phyloP scores from a whole-genome alignment of 2,329 filamentous ascomycete genomes.

The Penicillium sp. region DNA sequence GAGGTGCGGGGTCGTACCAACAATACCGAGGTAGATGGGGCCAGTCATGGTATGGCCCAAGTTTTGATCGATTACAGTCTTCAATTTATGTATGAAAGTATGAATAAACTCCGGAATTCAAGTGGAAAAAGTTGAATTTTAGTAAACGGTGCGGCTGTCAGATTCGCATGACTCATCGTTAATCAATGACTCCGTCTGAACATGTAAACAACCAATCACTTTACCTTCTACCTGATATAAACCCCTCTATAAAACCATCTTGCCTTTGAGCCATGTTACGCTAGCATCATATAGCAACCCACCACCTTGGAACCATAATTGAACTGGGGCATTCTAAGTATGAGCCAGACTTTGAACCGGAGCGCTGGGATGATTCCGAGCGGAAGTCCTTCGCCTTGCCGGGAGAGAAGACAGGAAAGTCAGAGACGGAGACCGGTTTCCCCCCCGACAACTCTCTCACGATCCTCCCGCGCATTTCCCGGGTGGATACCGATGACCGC shows the following conservation, averaged over 20 bases:
- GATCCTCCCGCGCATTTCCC: background rate
- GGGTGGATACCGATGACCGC: background rate
- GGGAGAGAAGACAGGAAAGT: background rate
- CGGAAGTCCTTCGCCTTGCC: slow-evolving; percentile 1
- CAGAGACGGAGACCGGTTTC: background rate
- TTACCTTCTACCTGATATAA: too few species aligned
- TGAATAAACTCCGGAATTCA: too few species aligned
- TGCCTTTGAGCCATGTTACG: too few species aligned
- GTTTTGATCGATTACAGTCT: background rate
- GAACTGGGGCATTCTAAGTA: background rate
- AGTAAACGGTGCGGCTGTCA: too few species aligned
- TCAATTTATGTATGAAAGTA: too few species aligned
- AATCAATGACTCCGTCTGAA: too few species aligned
- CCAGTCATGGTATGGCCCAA: background rate
- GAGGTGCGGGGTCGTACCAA: background rate
- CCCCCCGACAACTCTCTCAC: background rate
- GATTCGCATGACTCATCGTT: too few species aligned
- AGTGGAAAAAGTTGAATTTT: background rate
- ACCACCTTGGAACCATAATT: too few species aligned
- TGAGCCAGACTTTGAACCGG: slow-evolving; percentile 7
- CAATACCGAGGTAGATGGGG: background rate
- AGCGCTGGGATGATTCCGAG: background rate
- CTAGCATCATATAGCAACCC: too few species aligned
- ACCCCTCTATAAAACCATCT: too few species aligned
- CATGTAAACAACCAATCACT: too few species aligned